Evolutionary conservation across 306 rosid genomes (phyloP), one percentile per base, ranked within the genome.

Genomic region (Hippophae rhamnoides): DNA sequence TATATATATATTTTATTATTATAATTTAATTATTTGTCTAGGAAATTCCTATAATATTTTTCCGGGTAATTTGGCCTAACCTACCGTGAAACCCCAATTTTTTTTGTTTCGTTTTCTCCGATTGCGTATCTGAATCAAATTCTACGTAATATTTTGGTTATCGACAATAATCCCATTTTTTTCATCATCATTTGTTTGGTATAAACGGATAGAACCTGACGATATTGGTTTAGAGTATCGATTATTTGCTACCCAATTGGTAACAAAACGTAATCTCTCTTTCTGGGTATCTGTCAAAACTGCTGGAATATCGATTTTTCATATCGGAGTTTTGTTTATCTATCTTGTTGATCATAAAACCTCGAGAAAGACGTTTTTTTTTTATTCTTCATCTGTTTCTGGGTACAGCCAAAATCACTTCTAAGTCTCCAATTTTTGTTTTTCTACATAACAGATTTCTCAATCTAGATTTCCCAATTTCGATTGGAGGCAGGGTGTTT

Each of bases 381-480:
- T 62, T 18, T 18, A 18, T 18, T 62, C 26, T 49, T 72, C 41
- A 41, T 44, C 14, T 3, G 55, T 43, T 67, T 62, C 40, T 44
- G 70, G 46, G 41, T 31, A 9, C n/a, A 49, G 38, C 49, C 55
- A 58, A 46, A 62, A 47, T 49, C 49, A 25, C 23, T 9, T 38
- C 14, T 45, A 41, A 54, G 51, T 7, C 5, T 27, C 56, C 58
- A 9, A 46, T 45, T 41, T 72, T 69, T 71, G 84, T 79, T 72
- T 74, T 9, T 47, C n/a, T 57, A 13, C 58, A 7, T 31, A 61
- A 64, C 44, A 9, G 8, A 14, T 52, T 62, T 56, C 52, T 54
- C 10, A 68, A 51, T 76, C 58, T 12, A 3, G 47, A 11, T 13
- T 9, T n/a, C 54, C 48, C 65, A 66, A 47, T 63, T 54, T 61